phyloP scores from a whole-genome alignment of 192 early-diverging fungal genomes.

The Backusella sp. region DNA sequence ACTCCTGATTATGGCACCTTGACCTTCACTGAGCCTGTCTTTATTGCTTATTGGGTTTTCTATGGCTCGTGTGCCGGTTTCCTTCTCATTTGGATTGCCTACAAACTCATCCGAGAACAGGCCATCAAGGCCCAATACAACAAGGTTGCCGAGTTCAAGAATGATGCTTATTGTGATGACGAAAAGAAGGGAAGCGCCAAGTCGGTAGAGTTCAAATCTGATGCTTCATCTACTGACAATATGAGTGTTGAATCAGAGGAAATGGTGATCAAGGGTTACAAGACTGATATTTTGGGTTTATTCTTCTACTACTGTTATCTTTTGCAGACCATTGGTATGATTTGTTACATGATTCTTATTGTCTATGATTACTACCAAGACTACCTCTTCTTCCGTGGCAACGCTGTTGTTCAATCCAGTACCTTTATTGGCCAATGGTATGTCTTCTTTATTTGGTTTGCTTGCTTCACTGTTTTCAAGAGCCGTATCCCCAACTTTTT shows the following conservation, averaged over 20 bases:
- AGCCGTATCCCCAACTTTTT: slow-evolving; percentile 49
- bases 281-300: slow-evolving; percentile 42
- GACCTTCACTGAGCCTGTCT: slow-evolving; percentile 33
- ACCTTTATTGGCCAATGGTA: slow-evolving; percentile 55
- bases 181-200: slow-evolving; percentile 11
- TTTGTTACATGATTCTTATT: slow-evolving; percentile 40
- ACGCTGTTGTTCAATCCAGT: slow-evolving; percentile 35
- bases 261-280: slow-evolving; percentile 45
- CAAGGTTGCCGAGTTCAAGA: not conserved
- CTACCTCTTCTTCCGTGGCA: slow-evolving; percentile 36
- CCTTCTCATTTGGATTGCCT: slow-evolving; percentile 25
- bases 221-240: slow-evolving; percentile 9
- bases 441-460: slow-evolving; percentile 47
- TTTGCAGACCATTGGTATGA: slow-evolving; percentile 36
- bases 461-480: slow-evolving; percentile 39
- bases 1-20: slow-evolving; percentile 12
- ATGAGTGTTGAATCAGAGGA: slow-evolving; percentile 15
- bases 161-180: not conserved
- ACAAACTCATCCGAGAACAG: slow-evolving; percentile 18
- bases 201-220: not conserved
- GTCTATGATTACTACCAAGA: slow-evolving; percentile 46
- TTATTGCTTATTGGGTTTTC: slow-evolving; percentile 27
- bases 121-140: slow-evolving; percentile 8
- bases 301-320: slow-evolving; percentile 37
- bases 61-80: slow-evolving; percentile 19